Percentiles rank a stretch among this genome's conserved stretches.
Conservation (phyloP, 2,329 filamentous ascomycete genomes). For the Daldinia sp. region DNA sequence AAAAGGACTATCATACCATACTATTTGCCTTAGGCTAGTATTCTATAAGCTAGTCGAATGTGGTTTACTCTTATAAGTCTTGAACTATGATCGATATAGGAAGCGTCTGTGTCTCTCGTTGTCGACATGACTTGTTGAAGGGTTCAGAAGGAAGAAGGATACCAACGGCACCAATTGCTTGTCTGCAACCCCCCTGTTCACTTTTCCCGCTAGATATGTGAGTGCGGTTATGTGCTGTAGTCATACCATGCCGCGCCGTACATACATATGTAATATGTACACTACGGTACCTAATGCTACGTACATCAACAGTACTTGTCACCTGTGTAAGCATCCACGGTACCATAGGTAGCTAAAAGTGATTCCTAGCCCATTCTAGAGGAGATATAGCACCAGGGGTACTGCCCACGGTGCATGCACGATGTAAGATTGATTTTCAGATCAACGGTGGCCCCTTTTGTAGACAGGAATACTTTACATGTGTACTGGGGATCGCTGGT, state of each 20-base stretch:
- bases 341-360: slow-evolving; percentile 33
- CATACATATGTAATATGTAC: slow-evolving; percentile 42
- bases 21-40: slow-evolving; percentile 1
- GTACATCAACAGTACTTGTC: slow-evolving; percentile 41
- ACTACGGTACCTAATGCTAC: slow-evolving; percentile 43
- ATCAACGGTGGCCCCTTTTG: slow-evolving; percentile 44
- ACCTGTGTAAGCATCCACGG: slow-evolving; percentile 45
- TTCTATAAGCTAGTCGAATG: slow-evolving; percentile 20
- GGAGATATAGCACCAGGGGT: slow-evolving; percentile 42
- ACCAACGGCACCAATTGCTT: slow-evolving; percentile 33
- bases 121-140: slow-evolving; percentile 23
- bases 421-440: slow-evolving; percentile 52
- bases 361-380: slow-evolving; percentile 25
- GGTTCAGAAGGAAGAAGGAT: slow-evolving; percentile 16
- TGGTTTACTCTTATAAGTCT: slow-evolving; percentile 48
- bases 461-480: slow-evolving; percentile 22
- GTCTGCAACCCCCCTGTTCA: slow-evolving; percentile 30
- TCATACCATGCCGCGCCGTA: slow-evolving; percentile 47
- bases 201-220: slow-evolving; percentile 51
- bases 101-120: slow-evolving; percentile 26
- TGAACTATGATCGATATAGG: slow-evolving; percentile 43
- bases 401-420: slow-evolving; percentile 50
- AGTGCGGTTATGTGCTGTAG: slow-evolving; percentile 53
- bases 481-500: slow-evolving; percentile 33
- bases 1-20: slow-evolving; percentile 30